Conservation (phyloP, 352 stramenopile genomes). For the Globisporangium echinulatum region DNA sequence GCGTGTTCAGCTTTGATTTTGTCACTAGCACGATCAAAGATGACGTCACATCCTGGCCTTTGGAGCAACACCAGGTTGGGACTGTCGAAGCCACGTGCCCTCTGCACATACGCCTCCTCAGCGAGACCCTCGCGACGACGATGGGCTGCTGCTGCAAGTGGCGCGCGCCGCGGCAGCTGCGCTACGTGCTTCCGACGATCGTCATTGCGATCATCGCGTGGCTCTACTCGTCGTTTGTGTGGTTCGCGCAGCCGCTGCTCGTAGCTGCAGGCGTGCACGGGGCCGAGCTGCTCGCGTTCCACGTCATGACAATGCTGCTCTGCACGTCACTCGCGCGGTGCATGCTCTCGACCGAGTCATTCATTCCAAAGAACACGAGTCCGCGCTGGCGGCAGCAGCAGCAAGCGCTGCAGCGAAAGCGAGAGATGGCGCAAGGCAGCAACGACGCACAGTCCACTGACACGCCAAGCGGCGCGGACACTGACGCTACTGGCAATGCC, state of each 20-base stretch:
- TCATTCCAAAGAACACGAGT: conserved; percentile 28
- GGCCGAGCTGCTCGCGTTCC: conserved; percentile 44
- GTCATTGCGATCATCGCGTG: conserved; percentile 48
- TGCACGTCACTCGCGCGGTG: conserved; percentile 51
- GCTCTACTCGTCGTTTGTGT: conserved; percentile 56
- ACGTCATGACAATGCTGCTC: conserved; percentile 47
- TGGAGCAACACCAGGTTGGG: no score
- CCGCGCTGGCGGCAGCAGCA: conserved; percentile 15
- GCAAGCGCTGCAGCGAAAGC: conserved; percentile 2
- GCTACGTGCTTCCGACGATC: conserved; percentile 47
- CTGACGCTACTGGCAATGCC: no score
- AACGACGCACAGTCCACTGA: not conserved
- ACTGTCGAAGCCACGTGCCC: no score
- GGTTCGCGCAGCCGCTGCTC: conserved; percentile 48
- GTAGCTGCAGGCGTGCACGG: conserved; percentile 17
- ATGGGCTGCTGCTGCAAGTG: conserved; percentile 72
- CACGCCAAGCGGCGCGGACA: no score
- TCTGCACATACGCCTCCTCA: no score
- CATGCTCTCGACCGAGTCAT: conserved; percentile 49
- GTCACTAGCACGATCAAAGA: no score
- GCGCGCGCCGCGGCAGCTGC: conserved; percentile 37
- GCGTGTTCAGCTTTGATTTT: no score
- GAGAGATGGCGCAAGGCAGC: not conserved
- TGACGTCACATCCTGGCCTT: no score
- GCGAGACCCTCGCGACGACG: no score